Percentiles rank a stretch among this genome's conserved stretches.
These are phyloP conservation scores for Chlorella ohadii DNA, from an alignment of 139 green algal species.

Conservation along the genomic window DNA sequence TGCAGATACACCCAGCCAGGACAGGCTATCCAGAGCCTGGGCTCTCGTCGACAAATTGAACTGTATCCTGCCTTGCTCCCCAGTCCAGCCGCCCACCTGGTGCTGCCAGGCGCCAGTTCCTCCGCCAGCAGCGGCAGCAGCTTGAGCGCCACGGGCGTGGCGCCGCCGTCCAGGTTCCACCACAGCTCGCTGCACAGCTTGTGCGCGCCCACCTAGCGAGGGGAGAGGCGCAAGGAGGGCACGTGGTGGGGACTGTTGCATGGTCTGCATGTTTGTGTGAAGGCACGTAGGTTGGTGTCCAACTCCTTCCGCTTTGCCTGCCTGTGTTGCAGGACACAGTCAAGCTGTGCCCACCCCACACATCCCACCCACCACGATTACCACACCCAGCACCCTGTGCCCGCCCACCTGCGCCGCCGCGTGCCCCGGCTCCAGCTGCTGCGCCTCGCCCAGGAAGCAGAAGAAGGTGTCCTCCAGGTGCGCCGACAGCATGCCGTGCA, in stretches of 20 bases:
- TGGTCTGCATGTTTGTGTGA: too few species aligned
- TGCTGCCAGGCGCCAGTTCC: constrained; percentile 25
- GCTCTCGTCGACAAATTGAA: too few species aligned
- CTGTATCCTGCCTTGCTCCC: too few species aligned
- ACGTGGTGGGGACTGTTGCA: too few species aligned
- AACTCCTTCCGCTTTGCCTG: too few species aligned
- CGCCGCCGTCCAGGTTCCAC: constrained; percentile 33
- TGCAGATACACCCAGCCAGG: too few species aligned
- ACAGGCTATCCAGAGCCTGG: too few species aligned
- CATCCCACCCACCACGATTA: too few species aligned
- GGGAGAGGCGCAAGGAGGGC: not conserved
- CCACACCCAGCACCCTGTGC: too few species aligned
- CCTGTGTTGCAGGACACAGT: too few species aligned
- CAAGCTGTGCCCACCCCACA: not conserved
- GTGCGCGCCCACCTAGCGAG: not conserved
- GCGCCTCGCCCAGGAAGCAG: not conserved
- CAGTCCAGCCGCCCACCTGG: not conserved
- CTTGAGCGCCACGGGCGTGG: not conserved
- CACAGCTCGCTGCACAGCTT: not conserved
- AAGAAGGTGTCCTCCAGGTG: constrained; percentile 29
- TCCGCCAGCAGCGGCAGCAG: constrained; percentile 28
- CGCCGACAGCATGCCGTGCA: constrained; percentile 1
- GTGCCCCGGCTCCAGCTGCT: not conserved
- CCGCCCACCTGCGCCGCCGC: not conserved
- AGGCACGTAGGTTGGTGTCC: too few species aligned